A percentile compares a stretch with the other conserved stretches of the same genome.
phyloP scores from a whole-genome alignment of 345 rosid genomes.

The Chamaenerion angustifolium region DNA sequence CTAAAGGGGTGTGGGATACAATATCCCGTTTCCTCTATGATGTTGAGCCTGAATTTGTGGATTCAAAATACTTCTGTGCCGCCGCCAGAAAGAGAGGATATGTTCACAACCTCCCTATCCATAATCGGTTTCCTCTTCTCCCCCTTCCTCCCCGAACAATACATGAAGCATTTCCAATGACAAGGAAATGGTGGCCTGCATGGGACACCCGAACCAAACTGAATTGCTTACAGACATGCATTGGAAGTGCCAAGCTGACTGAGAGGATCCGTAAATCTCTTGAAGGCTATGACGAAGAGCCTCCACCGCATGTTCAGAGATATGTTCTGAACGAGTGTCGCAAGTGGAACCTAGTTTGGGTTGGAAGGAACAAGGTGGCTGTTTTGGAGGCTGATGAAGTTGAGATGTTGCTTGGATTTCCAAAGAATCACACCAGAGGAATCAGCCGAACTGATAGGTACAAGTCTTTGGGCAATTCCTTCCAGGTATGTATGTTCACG shows the following conservation, averaged over 20 bases:
- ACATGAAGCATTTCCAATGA: conserved; percentile 59
- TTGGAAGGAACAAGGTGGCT: conserved; percentile 74
- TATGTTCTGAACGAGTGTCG: conserved; percentile 54
- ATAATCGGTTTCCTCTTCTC: conserved; percentile 45
- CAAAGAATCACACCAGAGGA: conserved; percentile 82
- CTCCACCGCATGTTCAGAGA: conserved; percentile 33
- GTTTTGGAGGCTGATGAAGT: conserved; percentile 87
- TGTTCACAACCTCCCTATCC: conserved; percentile 67
- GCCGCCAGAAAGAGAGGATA: conserved; percentile 89
- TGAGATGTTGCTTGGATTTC: conserved; percentile 83
- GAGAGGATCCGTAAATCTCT: conserved; percentile 58
- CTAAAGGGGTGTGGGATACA: conserved; percentile 82
- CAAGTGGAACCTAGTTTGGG: conserved; percentile 94
- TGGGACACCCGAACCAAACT: conserved; percentile 76
- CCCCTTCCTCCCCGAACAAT: conserved; percentile 63
- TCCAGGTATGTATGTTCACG: conserved; percentile 49
- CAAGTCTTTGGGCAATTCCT: conserved; percentile 86
- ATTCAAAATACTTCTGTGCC: conserved; percentile 69
- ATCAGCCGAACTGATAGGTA: conserved; percentile 67
- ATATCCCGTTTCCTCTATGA: conserved; percentile 58
- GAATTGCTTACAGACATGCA: conserved; percentile 64
- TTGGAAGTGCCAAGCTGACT: conserved; percentile 55
- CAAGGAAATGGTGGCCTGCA: conserved; percentile 75
- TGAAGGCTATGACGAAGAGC: conserved; percentile 32
- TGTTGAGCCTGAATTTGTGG: conserved; percentile 74